Base-by-base conservation (phyloP, 148 eudicot species). In the Polygonum aviculare region DNA sequence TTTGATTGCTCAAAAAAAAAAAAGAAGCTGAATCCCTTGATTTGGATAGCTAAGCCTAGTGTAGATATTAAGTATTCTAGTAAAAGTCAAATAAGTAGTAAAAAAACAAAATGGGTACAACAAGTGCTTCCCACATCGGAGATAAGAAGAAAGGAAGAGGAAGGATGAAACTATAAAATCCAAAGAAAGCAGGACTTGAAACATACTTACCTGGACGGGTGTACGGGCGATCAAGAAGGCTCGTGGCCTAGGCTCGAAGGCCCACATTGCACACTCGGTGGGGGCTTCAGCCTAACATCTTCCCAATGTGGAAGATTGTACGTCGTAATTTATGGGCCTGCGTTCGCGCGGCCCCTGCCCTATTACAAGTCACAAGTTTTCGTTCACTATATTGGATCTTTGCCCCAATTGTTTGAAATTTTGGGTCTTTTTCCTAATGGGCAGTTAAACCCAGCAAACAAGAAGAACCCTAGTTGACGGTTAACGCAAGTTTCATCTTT, bases 281-380 rank as follows among this genome's bases (percentile, higher is more conserved):
- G 35, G 67, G 9, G 67, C 67, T 22, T 11, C 35, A 8, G 4
- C 33, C 12, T 31, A 57, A 7, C 67, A 59, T 52, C 67, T 59
- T 59, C 8, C 36, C 67, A 18, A 59, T 22, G 54, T 50, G n/a
- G 54, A 50, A 12, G 41, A 2, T 83, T 81, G 87, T 90, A 85
- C 84, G 88, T 90, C 91, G 85, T 85, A 86, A 90, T 90, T 90
- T 88, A 78, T 90, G 84, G 90, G 90, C 85, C 83, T 85, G 94
- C 90, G 91, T 88, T 80, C 90, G 88, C 91, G 91, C 91, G 86
- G 86, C 91, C 94, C 82, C 84, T 83, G 57, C 69, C 48, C 31
- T 26, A 26, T 26, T 1, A 26, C 31, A 26, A 26, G 31, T 26
- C 31, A 0, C 31, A 26, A 26, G 31, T 26, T 26, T n/a, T n/a